Conservation (phyloP, 1,284 basidiomycete species). For the Apiotrichum porosum region DNA sequence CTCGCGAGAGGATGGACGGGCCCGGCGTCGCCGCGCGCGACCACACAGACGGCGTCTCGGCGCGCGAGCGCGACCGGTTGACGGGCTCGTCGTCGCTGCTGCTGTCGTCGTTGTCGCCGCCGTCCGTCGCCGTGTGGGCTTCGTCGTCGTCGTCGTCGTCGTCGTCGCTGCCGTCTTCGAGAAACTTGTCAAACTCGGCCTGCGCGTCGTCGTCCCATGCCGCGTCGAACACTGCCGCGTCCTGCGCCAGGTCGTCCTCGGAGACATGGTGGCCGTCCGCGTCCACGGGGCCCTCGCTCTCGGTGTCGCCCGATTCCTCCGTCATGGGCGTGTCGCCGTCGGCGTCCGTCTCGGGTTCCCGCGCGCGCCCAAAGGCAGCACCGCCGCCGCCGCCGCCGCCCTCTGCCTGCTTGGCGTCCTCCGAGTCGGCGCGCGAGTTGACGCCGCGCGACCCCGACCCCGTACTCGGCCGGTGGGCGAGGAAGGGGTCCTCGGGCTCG, state of each 20-base stretch:
- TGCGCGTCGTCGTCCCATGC: slow-evolving; percentile 15
- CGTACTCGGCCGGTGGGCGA: not conserved
- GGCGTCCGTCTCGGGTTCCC: no score
- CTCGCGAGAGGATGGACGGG: slow-evolving; percentile 10
- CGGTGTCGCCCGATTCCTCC: not conserved
- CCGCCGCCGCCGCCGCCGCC: slow-evolving; percentile 61
- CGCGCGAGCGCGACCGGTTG: slow-evolving; percentile 7
- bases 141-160: not conserved
- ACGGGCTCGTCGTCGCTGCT: not conserved
- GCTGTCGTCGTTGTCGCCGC: not conserved
- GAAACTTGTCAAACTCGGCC: slow-evolving; percentile 11
- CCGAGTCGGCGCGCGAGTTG: not conserved
- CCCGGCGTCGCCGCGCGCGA: slow-evolving; percentile 14
- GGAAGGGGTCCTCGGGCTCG: slow-evolving; percentile 30
- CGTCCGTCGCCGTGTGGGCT: not conserved
- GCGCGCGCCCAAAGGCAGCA: no score
- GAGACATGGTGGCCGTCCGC: not conserved
- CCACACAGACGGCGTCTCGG: slow-evolving; percentile 9
- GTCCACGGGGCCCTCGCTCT: slow-evolving; percentile 1
- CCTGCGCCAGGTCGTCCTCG: not conserved
- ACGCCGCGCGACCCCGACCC: no score
- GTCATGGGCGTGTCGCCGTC: slow-evolving; percentile 67
- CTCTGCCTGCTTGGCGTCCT: not conserved
- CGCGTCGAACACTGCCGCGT: not conserved
- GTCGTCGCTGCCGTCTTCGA: not conserved